phyloP scores from a whole-genome alignment of 2,329 filamentous ascomycete genomes.

The Colletotrichum noveboracense region DNA sequence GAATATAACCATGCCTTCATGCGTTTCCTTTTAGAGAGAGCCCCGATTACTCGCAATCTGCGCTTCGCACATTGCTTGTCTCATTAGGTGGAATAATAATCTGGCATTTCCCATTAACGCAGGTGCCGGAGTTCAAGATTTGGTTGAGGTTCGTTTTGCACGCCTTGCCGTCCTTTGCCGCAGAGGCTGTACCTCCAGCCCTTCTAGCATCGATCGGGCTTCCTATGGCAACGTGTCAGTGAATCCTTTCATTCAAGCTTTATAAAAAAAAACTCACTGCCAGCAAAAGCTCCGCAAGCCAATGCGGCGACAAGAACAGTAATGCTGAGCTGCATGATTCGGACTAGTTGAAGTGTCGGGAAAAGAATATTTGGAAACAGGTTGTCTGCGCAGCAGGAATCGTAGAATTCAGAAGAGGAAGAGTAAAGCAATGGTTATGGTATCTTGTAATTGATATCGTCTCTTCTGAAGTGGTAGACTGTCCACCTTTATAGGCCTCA shows the following conservation, averaged over 20 bases:
- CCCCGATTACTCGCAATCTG: neutral
- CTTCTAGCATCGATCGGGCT: neutral
- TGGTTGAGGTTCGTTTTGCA: neutral
- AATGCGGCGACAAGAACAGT: neutral
- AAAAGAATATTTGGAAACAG: neutral
- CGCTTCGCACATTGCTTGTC: neutral
- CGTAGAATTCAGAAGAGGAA: fast-evolving
- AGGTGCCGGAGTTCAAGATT: neutral
- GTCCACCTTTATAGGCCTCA: neutral
- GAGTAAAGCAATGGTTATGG: neutral
- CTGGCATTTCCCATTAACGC: neutral
- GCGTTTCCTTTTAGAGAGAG: neutral
- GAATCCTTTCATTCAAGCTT: neutral
- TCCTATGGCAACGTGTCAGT: neutral
- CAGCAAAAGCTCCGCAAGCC: neutral
- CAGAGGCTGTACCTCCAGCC: neutral
- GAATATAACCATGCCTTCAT: neutral
- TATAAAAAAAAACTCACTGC: neutral
- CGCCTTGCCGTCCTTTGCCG: neutral
- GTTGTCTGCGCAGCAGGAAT: neutral
- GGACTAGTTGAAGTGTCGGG: neutral
- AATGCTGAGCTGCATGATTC: neutral
- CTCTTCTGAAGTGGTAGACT: neutral
- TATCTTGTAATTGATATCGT: neutral
- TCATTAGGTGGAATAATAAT: neutral